Base-by-base conservation (phyloP, 208 protist species). In the Acanthamoeba triangularis region DNA sequence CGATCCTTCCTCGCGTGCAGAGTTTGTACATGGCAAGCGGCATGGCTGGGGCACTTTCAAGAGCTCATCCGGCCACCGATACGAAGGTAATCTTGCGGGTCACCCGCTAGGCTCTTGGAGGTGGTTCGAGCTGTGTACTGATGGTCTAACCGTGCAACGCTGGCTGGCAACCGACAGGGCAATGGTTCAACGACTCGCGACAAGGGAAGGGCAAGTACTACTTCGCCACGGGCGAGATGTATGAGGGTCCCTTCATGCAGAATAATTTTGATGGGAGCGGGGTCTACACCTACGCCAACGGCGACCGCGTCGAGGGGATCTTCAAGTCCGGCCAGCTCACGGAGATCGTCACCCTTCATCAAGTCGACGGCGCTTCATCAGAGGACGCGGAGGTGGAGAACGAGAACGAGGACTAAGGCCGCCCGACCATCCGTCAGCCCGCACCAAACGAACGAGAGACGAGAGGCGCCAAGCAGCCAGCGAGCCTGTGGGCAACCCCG, bases 221-320 rank as follows among this genome's bases (percentile, higher is more conserved):
- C 90, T 80, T 94, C 33, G 65, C 65, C 25, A 61, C 63, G n/a
- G 90, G 90, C 14, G 90, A 94, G 61, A 72, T 56, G 90, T 94
- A 94, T 44, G 90, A 80, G 67, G 90, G 90, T 7, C n/a, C 25
- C 33, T 94, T 94, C 67, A 52, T 44, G 90, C 25, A 61, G 13
- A 80, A 80, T 61, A 94, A 94, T 49, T 94, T 94, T 78, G 47
- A 74, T 23, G 90, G 90, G 20, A 94, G 44, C 44, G 90, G 90
- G 14, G 67, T 80, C 44, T 94, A 94, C 90, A 94, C 90, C 63
- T 94, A 54, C 67, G 41, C 56, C 44, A 94, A 94, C 67, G 90
- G 90, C 23, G 90, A 94, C 20, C 37, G 67, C 30, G 84, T 91
- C 59, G 84, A 72, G 52, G 84, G 84, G 10, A 91, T 91, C 84